These are phyloP conservation scores for Phaeolepiota aurea DNA, from an alignment of 768 basidiomycete species.

Conservation along the genomic window DNA sequence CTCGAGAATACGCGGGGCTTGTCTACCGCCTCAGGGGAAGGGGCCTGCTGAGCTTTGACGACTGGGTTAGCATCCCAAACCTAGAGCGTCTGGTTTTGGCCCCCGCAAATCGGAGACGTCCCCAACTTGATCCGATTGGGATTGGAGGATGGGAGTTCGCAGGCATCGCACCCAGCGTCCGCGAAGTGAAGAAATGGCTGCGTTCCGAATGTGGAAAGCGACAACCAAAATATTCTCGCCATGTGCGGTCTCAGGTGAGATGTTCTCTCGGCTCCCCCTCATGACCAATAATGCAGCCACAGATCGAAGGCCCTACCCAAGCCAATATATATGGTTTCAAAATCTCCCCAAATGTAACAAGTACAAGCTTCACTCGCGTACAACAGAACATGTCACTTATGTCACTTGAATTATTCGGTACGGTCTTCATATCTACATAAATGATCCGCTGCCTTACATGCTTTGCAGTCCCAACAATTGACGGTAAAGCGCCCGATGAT, in stretches of 20 bases:
- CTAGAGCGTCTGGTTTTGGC: background rate
- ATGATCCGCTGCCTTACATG: background rate
- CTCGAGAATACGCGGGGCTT: constrained; percentile 75
- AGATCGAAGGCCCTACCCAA: constrained; percentile 74
- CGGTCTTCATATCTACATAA: constrained; percentile 11
- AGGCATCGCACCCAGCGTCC: constrained; percentile 52
- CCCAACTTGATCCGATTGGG: constrained; percentile 16
- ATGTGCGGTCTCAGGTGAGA: constrained; percentile 42
- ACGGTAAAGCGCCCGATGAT: constrained; percentile 54
- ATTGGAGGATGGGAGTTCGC: constrained; percentile 80
- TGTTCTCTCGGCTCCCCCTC: background rate
- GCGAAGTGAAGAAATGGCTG: constrained; percentile 50
- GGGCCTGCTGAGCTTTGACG: constrained; percentile 46
- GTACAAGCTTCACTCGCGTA: constrained; percentile 31
- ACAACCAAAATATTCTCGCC: constrained; percentile 8
- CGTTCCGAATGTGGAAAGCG: constrained; percentile 18
- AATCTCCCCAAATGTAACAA: constrained; percentile 32
- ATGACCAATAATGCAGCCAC: constrained; percentile 1
- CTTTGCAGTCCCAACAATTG: constrained; percentile 48
- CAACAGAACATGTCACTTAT: constrained; percentile 72
- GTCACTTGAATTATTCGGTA: constrained; percentile 82
- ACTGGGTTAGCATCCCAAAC: constrained; percentile 35
- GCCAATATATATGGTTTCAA: constrained; percentile 61
- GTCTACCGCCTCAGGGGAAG: constrained; percentile 65
- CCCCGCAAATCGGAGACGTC: background rate